phyloP scores from a whole-genome alignment of 2,329 filamentous ascomycete species.

The Hypomyces perniciosus region DNA sequence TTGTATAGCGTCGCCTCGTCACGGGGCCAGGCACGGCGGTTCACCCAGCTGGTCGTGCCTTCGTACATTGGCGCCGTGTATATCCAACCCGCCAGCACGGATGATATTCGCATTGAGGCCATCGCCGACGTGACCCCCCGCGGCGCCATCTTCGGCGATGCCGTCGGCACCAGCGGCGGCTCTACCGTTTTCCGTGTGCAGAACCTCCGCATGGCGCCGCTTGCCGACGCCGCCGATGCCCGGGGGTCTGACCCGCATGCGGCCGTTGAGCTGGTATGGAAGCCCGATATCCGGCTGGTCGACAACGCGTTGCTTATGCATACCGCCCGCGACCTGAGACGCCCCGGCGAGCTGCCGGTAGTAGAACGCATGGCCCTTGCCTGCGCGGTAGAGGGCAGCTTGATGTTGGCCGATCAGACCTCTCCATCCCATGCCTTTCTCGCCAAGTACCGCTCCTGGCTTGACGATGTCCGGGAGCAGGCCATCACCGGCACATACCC shows the following conservation, averaged over 20 bases:
- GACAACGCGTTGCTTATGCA: background rate
- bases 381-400: background rate
- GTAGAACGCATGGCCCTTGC: background rate
- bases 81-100: background rate
- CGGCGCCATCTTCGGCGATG: background rate
- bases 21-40: conserved; percentile 15
- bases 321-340: background rate
- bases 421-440: background rate
- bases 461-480: background rate
- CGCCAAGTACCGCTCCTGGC: background rate
- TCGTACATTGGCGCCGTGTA: background rate
- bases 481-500: background rate
- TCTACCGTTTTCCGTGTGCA: background rate
- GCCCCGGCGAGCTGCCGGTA: background rate
- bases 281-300: background rate
- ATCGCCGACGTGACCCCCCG: background rate
- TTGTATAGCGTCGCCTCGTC: conserved; percentile 21
- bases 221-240: background rate
- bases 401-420: background rate
- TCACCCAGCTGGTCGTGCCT: background rate
- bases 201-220: background rate
- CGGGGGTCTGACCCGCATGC: background rate
- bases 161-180: background rate
- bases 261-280: background rate
- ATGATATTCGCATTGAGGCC: background rate